Conservation (phyloP, 2,329 filamentous ascomycete genomes). For the Neoarthrinium moseri region DNA sequence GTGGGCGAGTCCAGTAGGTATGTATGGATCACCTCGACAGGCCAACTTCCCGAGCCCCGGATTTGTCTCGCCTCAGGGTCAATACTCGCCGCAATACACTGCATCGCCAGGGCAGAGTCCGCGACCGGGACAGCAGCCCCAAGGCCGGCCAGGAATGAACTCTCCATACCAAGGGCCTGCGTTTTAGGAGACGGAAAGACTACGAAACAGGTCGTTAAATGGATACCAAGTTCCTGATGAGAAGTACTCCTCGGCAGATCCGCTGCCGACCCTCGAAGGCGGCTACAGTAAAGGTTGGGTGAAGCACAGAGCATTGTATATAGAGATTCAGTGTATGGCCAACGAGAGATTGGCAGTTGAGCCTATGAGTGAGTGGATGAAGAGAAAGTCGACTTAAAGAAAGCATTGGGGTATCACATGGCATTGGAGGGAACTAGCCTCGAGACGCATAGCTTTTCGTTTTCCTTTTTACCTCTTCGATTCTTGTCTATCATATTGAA, state of each 20-base stretch:
- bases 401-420: not conserved
- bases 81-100: conserved; percentile 19
- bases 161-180: conserved; percentile 26
- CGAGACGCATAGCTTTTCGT: not conserved
- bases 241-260: not conserved
- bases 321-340: conserved; percentile 1
- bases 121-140: conserved; percentile 15
- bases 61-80: conserved; percentile 20
- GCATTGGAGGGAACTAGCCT: conserved; percentile 1
- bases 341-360: not conserved
- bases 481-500: not conserved
- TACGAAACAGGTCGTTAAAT: no score
- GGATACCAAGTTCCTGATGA: no score
- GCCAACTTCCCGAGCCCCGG: conserved; percentile 23
- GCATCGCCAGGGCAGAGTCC: conserved; percentile 19
- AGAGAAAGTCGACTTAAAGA: conserved; percentile 1
- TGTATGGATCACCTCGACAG: conserved; percentile 24
- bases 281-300: not conserved
- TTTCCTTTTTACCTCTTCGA: conserved; percentile 3
- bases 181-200: conserved; percentile 19
- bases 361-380: not conserved
- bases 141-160: conserved; percentile 12
- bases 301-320: conserved; percentile 3
- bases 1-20: conserved; percentile 25
- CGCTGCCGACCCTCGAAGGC: not conserved